These are phyloP conservation scores for Fusarium concolor DNA, from an alignment of 2,329 filamentous ascomycete species.

Conservation along the genomic window DNA sequence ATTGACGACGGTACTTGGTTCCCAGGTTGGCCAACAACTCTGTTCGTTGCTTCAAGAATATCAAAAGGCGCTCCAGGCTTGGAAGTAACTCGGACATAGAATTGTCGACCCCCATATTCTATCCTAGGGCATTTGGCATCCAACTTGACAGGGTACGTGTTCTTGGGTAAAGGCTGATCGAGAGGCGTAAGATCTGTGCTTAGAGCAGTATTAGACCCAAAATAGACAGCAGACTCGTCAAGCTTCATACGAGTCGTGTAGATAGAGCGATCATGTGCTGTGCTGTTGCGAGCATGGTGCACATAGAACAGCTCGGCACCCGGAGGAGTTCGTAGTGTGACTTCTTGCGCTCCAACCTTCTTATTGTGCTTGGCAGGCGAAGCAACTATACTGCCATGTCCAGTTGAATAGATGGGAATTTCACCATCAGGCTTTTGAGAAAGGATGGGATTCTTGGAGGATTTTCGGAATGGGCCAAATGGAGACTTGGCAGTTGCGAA, in stretches of 20 bases:
- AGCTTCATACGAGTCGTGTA: constrained; percentile 51
- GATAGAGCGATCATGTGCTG: constrained; percentile 43
- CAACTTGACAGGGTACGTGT: constrained; percentile 48
- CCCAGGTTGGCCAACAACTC: constrained; percentile 24
- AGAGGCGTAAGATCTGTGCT: constrained; percentile 47
- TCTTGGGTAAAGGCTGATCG: constrained; percentile 48
- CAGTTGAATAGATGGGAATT: constrained; percentile 50
- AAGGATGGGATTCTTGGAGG: constrained; percentile 48
- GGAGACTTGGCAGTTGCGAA: constrained; percentile 51
- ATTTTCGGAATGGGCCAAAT: constrained; percentile 50
- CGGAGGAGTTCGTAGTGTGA: constrained; percentile 45
- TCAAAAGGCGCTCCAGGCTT: constrained; percentile 29
- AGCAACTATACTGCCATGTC: constrained; percentile 51
- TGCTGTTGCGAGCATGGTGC: constrained; percentile 51
- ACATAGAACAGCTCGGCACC: constrained; percentile 52
- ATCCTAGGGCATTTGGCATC: constrained; percentile 19
- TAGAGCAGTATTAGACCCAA: constrained; percentile 47
- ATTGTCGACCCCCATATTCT: neutral
- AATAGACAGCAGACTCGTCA: constrained; percentile 33
- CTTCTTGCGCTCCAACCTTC: constrained; percentile 48
- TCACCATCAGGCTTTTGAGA: constrained; percentile 46
- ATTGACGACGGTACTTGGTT: neutral
- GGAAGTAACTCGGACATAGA: constrained; percentile 14
- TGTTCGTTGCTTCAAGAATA: constrained; percentile 29
- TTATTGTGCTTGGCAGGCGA: constrained; percentile 43